Percentiles rank a stretch among this genome's conserved stretches.
phyloP scores from a whole-genome alignment of 2,329 filamentous ascomycete genomes.

The Dactylellina leptospora region DNA sequence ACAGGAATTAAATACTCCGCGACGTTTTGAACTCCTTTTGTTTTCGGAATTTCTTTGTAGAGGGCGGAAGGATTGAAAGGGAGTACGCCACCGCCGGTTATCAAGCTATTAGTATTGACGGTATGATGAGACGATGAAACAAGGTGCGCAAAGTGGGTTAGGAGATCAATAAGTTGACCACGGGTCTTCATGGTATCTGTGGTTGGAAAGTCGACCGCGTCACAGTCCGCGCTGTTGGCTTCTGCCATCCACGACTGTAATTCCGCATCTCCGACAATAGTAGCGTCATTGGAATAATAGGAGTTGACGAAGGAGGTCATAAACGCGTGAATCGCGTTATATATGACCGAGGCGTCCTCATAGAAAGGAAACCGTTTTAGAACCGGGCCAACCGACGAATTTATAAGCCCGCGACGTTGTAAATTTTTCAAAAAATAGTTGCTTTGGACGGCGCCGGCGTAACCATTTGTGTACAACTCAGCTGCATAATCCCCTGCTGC shows the following conservation, averaged over 20 bases:
- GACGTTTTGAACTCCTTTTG: conserved; percentile 61
- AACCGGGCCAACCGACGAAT: conserved; percentile 59
- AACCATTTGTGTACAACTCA: conserved; percentile 57
- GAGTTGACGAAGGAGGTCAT: conserved; percentile 62
- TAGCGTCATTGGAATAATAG: conserved; percentile 61
- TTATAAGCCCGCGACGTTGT: conserved; percentile 61
- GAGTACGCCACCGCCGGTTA: conserved; percentile 60
- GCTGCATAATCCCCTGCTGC: conserved; percentile 58
- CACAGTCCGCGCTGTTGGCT: conserved; percentile 60
- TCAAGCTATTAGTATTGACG: conserved; percentile 62
- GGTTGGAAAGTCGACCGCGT: conserved; percentile 62
- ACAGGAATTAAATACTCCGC: conserved; percentile 60
- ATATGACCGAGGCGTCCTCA: conserved; percentile 61
- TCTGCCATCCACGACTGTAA: conserved; percentile 63
- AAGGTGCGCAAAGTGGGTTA: conserved; percentile 62
- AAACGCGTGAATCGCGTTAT: conserved; percentile 60
- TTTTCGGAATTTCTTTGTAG: conserved; percentile 58
- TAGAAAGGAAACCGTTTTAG: conserved; percentile 63
- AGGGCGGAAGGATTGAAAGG: conserved; percentile 61
- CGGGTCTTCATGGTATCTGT: conserved; percentile 53
- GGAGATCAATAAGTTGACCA: conserved; percentile 60
- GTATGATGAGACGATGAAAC: conserved; percentile 61
- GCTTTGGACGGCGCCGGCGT: conserved; percentile 59
- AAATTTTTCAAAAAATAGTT: conserved; percentile 62
- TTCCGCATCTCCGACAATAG: conserved; percentile 61